These are phyloP conservation scores for Lasiosphaeria ovina DNA, from an alignment of 495 filamentous ascomycete genomes.

Conservation along the genomic window DNA sequence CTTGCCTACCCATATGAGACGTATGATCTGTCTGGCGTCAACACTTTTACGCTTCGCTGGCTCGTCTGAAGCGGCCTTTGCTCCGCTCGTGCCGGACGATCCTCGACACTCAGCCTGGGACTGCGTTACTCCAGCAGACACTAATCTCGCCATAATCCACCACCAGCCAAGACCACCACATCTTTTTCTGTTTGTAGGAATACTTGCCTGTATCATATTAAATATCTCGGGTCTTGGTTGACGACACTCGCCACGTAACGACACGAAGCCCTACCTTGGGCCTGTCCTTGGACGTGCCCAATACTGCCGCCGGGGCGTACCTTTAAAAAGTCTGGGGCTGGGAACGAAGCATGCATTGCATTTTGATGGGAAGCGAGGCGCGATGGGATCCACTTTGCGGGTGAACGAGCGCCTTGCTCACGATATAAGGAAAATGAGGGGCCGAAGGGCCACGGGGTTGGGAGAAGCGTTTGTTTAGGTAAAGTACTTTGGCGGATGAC, in stretches of 20 bases:
- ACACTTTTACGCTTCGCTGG: too few relatives aligned
- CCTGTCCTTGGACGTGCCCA: too few relatives aligned
- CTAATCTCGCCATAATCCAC: background rate
- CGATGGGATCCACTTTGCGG: background rate
- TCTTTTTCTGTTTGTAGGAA: constrained; percentile 6
- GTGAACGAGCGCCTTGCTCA: constrained; percentile 1
- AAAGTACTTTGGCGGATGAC: too few relatives aligned
- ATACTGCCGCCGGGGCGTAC: too few relatives aligned
- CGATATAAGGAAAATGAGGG: background rate
- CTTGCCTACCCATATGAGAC: background rate
- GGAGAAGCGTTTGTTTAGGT: background rate
- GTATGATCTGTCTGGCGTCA: too few relatives aligned
- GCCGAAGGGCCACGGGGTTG: background rate
- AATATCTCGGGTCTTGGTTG: constrained; percentile 9
- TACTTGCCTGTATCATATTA: constrained; percentile 12
- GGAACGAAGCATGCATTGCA: background rate
- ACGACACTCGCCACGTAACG: background rate
- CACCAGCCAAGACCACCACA: background rate
- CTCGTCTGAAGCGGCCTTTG: too few relatives aligned
- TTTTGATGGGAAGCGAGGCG: background rate
- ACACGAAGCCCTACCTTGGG: background rate
- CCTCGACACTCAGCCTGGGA: too few relatives aligned
- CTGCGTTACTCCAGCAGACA: too few relatives aligned
- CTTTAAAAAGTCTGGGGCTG: background rate
- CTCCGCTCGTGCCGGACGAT: too few relatives aligned